These are phyloP conservation scores for Gossypium ekmanianum DNA, from an alignment of 345 rosid species.

Conservation along the genomic window DNA sequence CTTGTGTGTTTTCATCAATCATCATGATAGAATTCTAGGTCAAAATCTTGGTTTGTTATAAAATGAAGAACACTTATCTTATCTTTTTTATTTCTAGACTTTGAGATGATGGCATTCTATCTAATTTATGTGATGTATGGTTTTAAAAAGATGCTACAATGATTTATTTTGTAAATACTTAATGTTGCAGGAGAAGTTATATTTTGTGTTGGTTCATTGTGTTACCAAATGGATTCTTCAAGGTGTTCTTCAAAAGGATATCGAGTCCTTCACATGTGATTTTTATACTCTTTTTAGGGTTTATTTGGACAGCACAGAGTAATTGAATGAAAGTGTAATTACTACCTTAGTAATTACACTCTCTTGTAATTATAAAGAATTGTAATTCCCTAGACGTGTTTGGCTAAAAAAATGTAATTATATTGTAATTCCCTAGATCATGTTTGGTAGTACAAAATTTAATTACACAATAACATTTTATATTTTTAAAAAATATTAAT, in stretches of 20 bases:
- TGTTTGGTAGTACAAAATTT: too few species aligned
- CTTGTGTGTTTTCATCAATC: too few species aligned
- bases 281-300: neutral
- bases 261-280: constrained; percentile 36
- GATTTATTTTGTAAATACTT: constrained; percentile 5
- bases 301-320: too few species aligned
- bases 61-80: neutral
- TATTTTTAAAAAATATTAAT: too few species aligned
- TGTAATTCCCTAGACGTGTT: too few species aligned
- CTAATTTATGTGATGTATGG: neutral
- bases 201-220: constrained; percentile 73
- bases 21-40: neutral
- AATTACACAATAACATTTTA: too few species aligned
- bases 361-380: too few species aligned
- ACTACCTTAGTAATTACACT: too few species aligned
- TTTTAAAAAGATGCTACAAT: constrained; percentile 11
- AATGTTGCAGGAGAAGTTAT: constrained; percentile 53
- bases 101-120: neutral
- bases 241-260: constrained; percentile 82
- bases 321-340: too few species aligned
- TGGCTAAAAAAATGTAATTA: too few species aligned
- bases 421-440: too few species aligned
- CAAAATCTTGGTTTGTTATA: constrained; percentile 18
- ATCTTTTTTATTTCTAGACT: neutral
- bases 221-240: constrained; percentile 89